phyloP scores from a whole-genome alignment of 495 filamentous ascomycete species.

The Hypoxylon intermedium region DNA sequence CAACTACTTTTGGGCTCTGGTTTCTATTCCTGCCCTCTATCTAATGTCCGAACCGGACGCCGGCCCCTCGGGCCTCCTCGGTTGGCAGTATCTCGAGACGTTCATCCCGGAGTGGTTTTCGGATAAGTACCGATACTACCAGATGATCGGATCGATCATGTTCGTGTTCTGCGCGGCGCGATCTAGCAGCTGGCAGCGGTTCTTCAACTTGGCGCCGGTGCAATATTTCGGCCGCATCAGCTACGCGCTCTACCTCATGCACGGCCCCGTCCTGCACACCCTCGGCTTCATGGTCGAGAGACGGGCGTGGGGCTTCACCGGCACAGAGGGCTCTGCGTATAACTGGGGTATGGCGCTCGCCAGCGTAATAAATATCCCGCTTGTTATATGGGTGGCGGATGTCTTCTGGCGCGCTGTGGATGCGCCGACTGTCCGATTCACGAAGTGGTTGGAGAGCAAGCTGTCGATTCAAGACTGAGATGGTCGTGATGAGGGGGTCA shows the following conservation, averaged over 20 bases:
- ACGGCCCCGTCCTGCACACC: conserved; percentile 58
- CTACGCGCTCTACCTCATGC: conserved; percentile 61
- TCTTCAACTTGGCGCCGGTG: conserved; percentile 43
- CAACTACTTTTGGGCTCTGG: conserved; percentile 33
- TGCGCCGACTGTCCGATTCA: conserved; percentile 53
- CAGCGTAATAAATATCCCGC: conserved; percentile 44
- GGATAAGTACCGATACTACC: conserved; percentile 54
- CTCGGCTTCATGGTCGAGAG: conserved; percentile 50
- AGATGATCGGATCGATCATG: conserved; percentile 48
- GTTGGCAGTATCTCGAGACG: conserved; percentile 48
- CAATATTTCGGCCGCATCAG: conserved; percentile 61
- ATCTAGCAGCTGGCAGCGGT: conserved; percentile 44
- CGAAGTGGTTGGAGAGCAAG: conserved; percentile 51
- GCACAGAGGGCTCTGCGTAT: conserved; percentile 44
- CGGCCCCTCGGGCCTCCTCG: conserved; percentile 46
- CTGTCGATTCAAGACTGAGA: conserved; percentile 22
- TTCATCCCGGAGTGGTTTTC: conserved; percentile 50
- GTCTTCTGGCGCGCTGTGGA: conserved; percentile 56
- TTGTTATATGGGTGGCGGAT: conserved; percentile 55
- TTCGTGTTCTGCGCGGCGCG: conserved; percentile 49
- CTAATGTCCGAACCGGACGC: conserved; percentile 53
- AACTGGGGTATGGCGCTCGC: conserved; percentile 47
- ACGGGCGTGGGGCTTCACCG: conserved; percentile 45
- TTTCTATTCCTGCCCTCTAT: conserved; percentile 47
- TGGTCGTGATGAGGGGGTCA: neutral